Evolutionary conservation across 2,329 filamentous ascomycete genomes (phyloP), one percentile per base, ranked within the genome.

Genomic region (Neofusicoccum ribis): DNA sequence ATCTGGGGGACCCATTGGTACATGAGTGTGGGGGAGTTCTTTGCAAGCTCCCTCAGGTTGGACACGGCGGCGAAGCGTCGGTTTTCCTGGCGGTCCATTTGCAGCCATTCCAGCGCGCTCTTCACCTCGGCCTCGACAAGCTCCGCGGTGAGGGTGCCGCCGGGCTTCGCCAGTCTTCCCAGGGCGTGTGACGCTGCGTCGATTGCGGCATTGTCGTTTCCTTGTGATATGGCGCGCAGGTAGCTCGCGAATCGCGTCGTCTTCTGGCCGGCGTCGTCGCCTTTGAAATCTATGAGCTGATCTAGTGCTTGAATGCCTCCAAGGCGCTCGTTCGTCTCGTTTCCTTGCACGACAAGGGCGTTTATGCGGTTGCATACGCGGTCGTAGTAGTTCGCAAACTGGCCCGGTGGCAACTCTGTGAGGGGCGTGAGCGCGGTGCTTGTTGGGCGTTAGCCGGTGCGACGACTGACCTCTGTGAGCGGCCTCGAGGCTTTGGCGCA

Each of bases 81-180:
- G 75, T 94, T 94, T 80, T 99, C 95, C 71, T 96, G 89, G 69
- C 94, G 88, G 76, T 98, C 96, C 56, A 93, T 93, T 75, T 98
- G 94, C 65, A 99, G 86, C 91, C 93, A 98, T 80, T 99, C 95
- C 63, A 99, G 84, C 1, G 96, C 93, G 17, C 93, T 95, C 77
- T 97, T 96, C 67, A 98, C 93, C 79, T 99, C 94, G 63, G 93
- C 94, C 75, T 99, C 95, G 65, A 99, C 95, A 63, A 99, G 83
- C 78, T 98, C 94, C 7, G 94, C 96, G 50, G 96, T 97, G 68
- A 98, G 84, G 37, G 95, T 93, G 67, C 95, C 95, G 68, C 95
- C 95, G 0, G 95, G 95, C 70, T 92, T 89, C 67, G 94, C 96
- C 66, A 99, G 85, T 75, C 93, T 91, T 51, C 95, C 95, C 34